Base-by-base conservation (phyloP, 2,329 filamentous ascomycete species). In the Aspergillus glaucus region DNA sequence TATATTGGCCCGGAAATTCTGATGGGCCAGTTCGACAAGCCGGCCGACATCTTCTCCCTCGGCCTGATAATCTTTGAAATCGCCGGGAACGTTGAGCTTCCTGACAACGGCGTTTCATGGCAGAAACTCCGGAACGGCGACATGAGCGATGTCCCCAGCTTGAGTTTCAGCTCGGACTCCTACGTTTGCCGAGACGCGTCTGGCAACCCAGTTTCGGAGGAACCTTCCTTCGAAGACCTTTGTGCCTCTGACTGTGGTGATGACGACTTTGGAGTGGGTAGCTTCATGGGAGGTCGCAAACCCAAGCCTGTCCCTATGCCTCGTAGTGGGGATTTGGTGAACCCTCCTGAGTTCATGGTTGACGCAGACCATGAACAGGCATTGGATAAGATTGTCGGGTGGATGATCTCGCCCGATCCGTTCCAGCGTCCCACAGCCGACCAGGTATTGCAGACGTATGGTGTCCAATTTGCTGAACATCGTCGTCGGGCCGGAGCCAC, bases 1-100 rank as follows among this genome's bases (percentile, higher is more conserved):
- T 98, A 98, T 66, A 92, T 98, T 64, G 92, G 88, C 1, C 91
- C 91, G 0, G 93, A 98, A 69, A 89, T 95, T 53, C 81, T 98
- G 17, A 82, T 82, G 62, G 92, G 91, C 39, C 81, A 84, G 54
- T 93, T 87, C 58, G 90, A 95, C 71, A 93, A 92, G 67, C 87
- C 92, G 34, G 87, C 90, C 32, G 93, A 98, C 68, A 81, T 98
- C 45, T 98, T 96, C 68, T 88, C 93, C 9, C 81, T 98, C 26
- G 93, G 93, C 45, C 81, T 97, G 60, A 95, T 97, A 68, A 87
- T 95, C 66, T 82, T 96, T 44, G 93, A 98, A 72, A 93, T 91
- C 61, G 92, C 90, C 22, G 90, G 87, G 54, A 98, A 98, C 62
- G 90, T 95, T 45, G 85, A 89, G 54, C 84, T 98, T 24, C 93